Evolutionary conservation across 192 early-diverging fungal species (phyloP).

Genomic region (Coemansia sp.): DNA sequence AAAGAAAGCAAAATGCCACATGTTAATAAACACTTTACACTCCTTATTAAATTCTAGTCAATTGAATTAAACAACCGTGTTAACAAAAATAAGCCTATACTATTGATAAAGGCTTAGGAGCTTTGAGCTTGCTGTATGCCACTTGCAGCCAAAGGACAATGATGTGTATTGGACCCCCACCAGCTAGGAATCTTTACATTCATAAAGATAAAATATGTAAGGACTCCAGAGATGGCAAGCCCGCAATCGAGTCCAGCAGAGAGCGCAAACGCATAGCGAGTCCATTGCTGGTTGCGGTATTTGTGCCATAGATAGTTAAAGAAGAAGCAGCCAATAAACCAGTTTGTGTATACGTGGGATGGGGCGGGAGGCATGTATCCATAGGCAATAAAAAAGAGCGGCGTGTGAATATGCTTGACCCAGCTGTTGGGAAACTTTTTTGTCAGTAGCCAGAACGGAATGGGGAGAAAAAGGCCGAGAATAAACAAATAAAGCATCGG

Average conservation of each 20-base stretch:
- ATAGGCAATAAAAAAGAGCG: constrained; percentile 65
- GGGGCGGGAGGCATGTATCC: constrained; percentile 65
- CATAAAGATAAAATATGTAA: constrained; percentile 49
- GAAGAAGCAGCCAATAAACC: constrained; percentile 63
- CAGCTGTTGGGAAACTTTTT: constrained; percentile 63
- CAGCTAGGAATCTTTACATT: constrained; percentile 40
- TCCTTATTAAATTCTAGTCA: constrained; percentile 5
- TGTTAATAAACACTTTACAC: constrained; percentile 3
- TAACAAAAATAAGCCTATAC: background rate
- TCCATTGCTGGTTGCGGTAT: constrained; percentile 64
- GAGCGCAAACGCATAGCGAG: constrained; percentile 59
- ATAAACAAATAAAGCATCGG: constrained; percentile 56
- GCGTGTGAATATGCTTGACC: constrained; percentile 67
- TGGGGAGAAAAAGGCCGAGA: constrained; percentile 66
- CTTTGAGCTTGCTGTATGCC: constrained; percentile 4
- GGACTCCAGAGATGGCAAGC: constrained; percentile 48
- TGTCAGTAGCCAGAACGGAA: constrained; percentile 68
- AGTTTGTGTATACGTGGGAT: constrained; percentile 53
- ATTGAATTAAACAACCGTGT: background rate
- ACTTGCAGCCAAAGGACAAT: constrained; percentile 39
- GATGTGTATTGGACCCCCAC: constrained; percentile 48
- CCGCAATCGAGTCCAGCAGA: constrained; percentile 61
- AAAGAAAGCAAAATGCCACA: too few species aligned
- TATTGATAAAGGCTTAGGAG: background rate
- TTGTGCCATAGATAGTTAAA: constrained; percentile 73